Conservation (phyloP, 2,329 filamentous ascomycete genomes). For the Fusarium sp. region DNA sequence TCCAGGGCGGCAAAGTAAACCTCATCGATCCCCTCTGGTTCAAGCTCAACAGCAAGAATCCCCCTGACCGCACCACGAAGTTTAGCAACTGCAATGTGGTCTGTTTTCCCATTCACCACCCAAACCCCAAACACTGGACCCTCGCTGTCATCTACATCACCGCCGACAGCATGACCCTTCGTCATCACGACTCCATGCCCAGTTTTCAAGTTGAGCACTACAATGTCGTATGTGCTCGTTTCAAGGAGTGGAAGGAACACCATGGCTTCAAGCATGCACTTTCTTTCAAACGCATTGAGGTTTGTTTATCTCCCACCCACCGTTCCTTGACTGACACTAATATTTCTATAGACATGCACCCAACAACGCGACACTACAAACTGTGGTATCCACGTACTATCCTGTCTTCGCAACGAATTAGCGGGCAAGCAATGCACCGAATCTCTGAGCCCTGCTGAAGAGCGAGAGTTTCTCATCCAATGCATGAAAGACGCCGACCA, state of each 20-base stretch:
- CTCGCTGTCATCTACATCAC: background rate
- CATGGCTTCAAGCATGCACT: background rate
- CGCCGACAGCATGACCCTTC: background rate
- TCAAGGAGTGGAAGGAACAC: background rate
- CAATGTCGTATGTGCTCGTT: background rate
- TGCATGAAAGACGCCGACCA: background rate
- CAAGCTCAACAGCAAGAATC: background rate
- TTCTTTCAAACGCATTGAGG: background rate
- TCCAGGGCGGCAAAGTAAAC: background rate
- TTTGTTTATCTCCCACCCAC: background rate
- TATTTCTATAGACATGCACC: background rate
- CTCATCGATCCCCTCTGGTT: conserved; percentile 23
- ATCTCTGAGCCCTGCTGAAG: background rate
- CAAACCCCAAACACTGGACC: conserved; percentile 1
- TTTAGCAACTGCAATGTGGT: background rate
- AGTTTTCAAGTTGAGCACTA: background rate
- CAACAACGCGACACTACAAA: background rate
- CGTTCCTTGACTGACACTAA: background rate
- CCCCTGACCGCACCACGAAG: background rate
- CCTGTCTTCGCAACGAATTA: conserved; percentile 1
- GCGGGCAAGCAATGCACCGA: background rate
- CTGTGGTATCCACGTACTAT: conserved; percentile 11
- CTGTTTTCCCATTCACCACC: conserved; percentile 18
- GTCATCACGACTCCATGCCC: background rate
- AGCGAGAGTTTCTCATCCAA: background rate